Conservation (phyloP, 2,329 filamentous ascomycete genomes). For the Alternaria panax region DNA sequence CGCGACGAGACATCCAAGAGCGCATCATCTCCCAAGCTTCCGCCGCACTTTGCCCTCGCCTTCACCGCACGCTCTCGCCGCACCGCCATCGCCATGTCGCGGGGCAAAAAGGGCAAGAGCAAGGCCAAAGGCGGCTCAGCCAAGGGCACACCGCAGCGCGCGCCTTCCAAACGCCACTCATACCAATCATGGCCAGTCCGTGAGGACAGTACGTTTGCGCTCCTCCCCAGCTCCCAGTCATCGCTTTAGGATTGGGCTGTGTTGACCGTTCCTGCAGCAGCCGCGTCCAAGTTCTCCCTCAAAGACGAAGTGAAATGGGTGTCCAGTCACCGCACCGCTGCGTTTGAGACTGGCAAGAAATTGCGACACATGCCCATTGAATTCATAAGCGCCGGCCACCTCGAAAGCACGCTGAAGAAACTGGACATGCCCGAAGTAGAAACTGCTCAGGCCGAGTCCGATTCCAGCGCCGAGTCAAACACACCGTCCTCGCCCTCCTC, state of each 20-base stretch:
- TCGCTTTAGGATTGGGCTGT: conserved; percentile 11
- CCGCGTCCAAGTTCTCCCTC: conserved; percentile 54
- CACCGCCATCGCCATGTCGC: conserved; percentile 28
- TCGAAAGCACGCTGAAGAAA: conserved; percentile 46
- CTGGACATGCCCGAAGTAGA: conserved; percentile 27
- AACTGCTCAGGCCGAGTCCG: conserved; percentile 8
- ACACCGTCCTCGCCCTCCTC: conserved; percentile 25
- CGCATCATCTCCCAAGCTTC: conserved; percentile 16
- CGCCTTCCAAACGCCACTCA: conserved; percentile 24
- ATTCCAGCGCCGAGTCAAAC: conserved; percentile 20
- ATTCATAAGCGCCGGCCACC: conserved; percentile 67
- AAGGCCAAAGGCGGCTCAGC: conserved; percentile 33
- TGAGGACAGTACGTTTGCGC: conserved; percentile 29
- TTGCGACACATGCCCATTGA: conserved; percentile 64
- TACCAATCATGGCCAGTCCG: conserved; percentile 21
- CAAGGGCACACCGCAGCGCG: conserved; percentile 28
- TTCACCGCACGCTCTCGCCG: not conserved
- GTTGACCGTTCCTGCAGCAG: conserved; percentile 30
- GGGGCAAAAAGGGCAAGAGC: conserved; percentile 38
- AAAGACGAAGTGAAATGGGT: conserved; percentile 67
- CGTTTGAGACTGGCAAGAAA: conserved; percentile 57
- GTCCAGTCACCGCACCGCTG: conserved; percentile 56
- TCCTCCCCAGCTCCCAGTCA: conserved; percentile 15
- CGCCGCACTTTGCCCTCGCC: not conserved
- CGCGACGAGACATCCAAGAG: conserved; percentile 3